Evolutionary conservation across 2,329 filamentous ascomycete genomes (phyloP), one percentile per base, ranked within the genome.

Genomic region (Beauveria rudraprayagi): DNA sequence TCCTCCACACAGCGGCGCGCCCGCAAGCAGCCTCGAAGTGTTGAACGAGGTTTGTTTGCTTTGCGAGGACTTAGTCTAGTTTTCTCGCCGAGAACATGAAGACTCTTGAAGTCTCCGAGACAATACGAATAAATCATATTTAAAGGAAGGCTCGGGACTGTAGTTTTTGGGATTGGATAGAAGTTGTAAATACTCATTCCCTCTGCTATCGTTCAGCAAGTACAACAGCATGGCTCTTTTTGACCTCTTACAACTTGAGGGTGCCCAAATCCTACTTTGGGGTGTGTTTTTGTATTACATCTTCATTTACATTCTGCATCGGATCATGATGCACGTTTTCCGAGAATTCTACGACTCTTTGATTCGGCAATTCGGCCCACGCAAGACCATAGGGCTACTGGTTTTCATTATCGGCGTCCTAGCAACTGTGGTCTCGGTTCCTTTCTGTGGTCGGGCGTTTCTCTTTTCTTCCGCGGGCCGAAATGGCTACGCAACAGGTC

Each of bases 321-420:
- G 5, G 14, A 14, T 47, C 9, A 40, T 60, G 48, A 7, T 17
- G 2, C 5, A 19, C 9, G 37, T 2, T 4, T n/a, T 14, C 10
- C 17, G 26, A 17, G 57, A 34, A n/a, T 37, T 53, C 17, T 53
- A 60, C 3, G 14, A 3, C 19, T 1, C 47, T 16, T 8, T 53
- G 8, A 44, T 43, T 8, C 24, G 51, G n/a, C 52, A 37, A 37
- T 2, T 17, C 16, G 52, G 52, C 34, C 26, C 46, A 6, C 34
- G 34, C 19, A 62, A 52, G 52, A 26, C 52, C 7, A 16, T 48
- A n/a, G 48, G 60, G 3, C 63, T 63, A 19, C 61, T 59, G 22
- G 64, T 65, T 11, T 66, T 66, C 44, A 50, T 61, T 2, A 30
- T 66, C 3, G 64, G 64, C 17, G 30, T 62, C 40, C 5, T 63